Conservation (phyloP, 2,329 filamentous ascomycete species). For the Zymoseptoria brevis region DNA sequence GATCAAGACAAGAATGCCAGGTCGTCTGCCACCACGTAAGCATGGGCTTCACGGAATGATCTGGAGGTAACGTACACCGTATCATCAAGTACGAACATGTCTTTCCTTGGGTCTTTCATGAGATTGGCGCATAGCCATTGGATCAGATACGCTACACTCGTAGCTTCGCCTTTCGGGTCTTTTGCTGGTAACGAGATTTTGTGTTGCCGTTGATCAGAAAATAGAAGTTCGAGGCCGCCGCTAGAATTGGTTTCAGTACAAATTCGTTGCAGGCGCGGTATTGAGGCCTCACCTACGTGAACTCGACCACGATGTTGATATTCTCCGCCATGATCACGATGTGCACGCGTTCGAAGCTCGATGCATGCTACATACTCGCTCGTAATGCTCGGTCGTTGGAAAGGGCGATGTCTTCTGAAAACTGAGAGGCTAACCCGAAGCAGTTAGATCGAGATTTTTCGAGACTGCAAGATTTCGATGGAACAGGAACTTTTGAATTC, state of each 20-base stretch:
- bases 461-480: not conserved
- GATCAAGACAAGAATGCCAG: conserved; percentile 90
- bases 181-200: conserved; percentile 58
- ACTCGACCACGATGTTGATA: conserved; percentile 62
- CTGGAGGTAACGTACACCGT: conserved; percentile 62
- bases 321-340: conserved; percentile 17
- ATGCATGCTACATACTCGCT: not conserved
- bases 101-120: conserved; percentile 78
- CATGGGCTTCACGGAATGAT: not conserved
- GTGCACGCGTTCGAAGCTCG: not conserved
- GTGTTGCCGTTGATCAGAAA: conserved; percentile 72
- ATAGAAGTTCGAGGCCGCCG: conserved; percentile 90
- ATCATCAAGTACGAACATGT: conserved; percentile 80
- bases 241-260: conserved; percentile 33
- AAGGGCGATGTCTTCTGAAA: not conserved
- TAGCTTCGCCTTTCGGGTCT: conserved; percentile 51
- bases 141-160: conserved; percentile 70
- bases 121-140: conserved; percentile 67
- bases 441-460: not conserved
- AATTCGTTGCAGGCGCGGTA: not conserved
- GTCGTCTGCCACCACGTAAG: conserved; percentile 54
- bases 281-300: conserved; percentile 47
- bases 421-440: not conserved
- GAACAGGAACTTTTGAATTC: not conserved
- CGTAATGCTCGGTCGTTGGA: not conserved